Evolutionary conservation across 2,329 filamentous ascomycete species (phyloP), one percentile per base, ranked within the genome.

Genomic region (Sporothrix protearum): DNA sequence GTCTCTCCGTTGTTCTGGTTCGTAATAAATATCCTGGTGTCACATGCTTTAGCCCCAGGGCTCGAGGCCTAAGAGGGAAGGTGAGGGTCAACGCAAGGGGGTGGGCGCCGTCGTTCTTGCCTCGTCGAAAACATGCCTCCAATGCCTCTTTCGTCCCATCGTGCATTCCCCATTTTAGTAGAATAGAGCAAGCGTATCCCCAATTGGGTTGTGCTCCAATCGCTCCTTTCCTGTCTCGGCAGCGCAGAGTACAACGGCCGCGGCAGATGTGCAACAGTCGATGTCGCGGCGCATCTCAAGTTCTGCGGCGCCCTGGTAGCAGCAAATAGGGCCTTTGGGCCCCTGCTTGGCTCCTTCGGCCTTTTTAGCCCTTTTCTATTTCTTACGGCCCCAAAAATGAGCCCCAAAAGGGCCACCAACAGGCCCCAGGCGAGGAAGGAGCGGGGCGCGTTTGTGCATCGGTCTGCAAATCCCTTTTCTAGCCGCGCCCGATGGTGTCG

Each of bases 41-140:
- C 64, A 68, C 64, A 68, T 68, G 64, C 64, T 68, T 68, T 39
- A 36, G 42, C 42, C 61, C 63, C 42, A 47, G 10, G 25, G 45
- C 10, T 68, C 33, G 66, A 53, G 10, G 47, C 66, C 66, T 33
- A 68, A 68, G 66, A 68, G 66, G 64, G 66, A 68, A 68, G 66
- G 49, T 68, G 49, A 68, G 47, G 64, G 49, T 68, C 30, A 16
- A 55, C 14, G 47, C 4, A 68, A 49, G 49, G 49, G 36, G 30
- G 36, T 16, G 57, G n/a, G 49, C n/a, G 66, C 33, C 33, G 49
- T 51, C 45, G 45, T 51, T 39, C 42, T 53, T 67, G 25, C 63
- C 63, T 36, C 45, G 59, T 45, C 33, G 16, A 12, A 39, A 39
- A 10, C 36, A 45, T 28, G 2, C 42, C 14, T 42, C 14, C 57